Percentiles rank a stretch among this genome's conserved stretches.
phyloP scores from a whole-genome alignment of 331 rosid genomes.

The Ulmus americana region DNA sequence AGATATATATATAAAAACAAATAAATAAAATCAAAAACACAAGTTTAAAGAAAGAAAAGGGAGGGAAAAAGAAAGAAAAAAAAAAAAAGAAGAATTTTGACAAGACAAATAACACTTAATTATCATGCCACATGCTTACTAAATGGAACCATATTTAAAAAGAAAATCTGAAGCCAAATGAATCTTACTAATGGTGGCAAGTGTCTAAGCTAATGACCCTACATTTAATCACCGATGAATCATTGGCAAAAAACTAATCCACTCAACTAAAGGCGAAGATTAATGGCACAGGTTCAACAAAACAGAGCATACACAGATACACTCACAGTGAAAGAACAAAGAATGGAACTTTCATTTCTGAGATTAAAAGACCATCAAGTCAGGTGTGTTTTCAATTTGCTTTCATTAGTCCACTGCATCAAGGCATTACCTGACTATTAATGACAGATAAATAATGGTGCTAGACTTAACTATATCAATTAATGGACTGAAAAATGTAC shows the following conservation, averaged over 20 bases:
- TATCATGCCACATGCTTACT: no score
- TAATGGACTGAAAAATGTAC: neutral
- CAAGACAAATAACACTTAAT: no score
- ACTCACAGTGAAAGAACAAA: neutral
- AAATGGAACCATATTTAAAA: no score
- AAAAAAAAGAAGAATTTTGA: neutral
- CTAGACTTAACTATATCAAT: neutral
- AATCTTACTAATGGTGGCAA: no score
- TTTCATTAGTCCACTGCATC: slow-evolving; percentile 3
- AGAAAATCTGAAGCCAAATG: no score
- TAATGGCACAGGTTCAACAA: neutral
- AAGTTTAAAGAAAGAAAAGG: neutral
- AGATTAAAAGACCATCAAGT: neutral
- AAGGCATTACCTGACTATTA: neutral
- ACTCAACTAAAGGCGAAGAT: neutral
- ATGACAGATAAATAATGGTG: neutral
- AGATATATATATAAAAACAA: neutral
- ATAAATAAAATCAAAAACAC: neutral
- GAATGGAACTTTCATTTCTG: neutral
- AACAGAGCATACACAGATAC: no score
- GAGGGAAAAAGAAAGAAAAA: neutral
- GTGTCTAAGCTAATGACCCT: no score
- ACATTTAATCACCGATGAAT: no score
- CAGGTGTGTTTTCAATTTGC: slow-evolving; percentile 1
- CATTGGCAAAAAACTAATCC: neutral